Percentiles rank a stretch among this genome's conserved stretches.
Evolutionary conservation across 1,284 basidiomycete genomes (phyloP).

Genomic region (Microbotryum silenes-acaulis): DNA sequence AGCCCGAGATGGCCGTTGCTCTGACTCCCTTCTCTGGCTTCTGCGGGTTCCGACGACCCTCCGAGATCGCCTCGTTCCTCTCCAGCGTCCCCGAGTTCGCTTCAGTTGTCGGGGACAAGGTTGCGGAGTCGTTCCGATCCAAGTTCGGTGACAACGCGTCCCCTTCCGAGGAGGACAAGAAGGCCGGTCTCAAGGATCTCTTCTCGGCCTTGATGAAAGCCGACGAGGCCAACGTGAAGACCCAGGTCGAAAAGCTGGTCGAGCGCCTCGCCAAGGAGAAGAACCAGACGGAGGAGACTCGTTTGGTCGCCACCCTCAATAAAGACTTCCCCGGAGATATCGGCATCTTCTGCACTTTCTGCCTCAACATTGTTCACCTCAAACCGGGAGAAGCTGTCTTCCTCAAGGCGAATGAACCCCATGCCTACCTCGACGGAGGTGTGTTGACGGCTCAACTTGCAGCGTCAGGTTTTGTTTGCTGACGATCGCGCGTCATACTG

Average conservation of each 20-base stretch:
- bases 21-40: constrained; percentile 83
- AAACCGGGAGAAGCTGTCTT: constrained; percentile 84
- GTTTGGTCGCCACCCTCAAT: constrained; percentile 65
- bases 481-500: neutral
- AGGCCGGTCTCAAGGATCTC: constrained; percentile 56
- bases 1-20: constrained; percentile 95
- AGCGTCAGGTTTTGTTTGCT: neutral
- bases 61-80: constrained; percentile 62
- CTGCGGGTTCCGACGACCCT: constrained; percentile 80
- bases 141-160: constrained; percentile 40
- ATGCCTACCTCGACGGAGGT: constrained; percentile 92
- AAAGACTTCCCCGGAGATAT: constrained; percentile 84
- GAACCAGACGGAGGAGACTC: constrained; percentile 42
- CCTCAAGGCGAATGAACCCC: constrained; percentile 90
- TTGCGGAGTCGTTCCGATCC: constrained; percentile 49
- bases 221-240: constrained; percentile 48
- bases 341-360: constrained; percentile 85
- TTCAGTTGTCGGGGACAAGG: constrained; percentile 56
- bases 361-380: constrained; percentile 79
- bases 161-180: constrained; percentile 47
- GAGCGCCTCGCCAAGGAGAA: constrained; percentile 50
- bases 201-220: constrained; percentile 79
- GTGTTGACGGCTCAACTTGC: constrained; percentile 27
- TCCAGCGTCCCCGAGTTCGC: constrained; percentile 67
- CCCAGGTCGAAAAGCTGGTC: constrained; percentile 56